Percentiles rank a stretch among this genome's conserved stretches.
These are phyloP conservation scores for Clonostachys chloroleuca DNA, from an alignment of 2,329 filamentous ascomycete genomes.

Conservation along the genomic window DNA sequence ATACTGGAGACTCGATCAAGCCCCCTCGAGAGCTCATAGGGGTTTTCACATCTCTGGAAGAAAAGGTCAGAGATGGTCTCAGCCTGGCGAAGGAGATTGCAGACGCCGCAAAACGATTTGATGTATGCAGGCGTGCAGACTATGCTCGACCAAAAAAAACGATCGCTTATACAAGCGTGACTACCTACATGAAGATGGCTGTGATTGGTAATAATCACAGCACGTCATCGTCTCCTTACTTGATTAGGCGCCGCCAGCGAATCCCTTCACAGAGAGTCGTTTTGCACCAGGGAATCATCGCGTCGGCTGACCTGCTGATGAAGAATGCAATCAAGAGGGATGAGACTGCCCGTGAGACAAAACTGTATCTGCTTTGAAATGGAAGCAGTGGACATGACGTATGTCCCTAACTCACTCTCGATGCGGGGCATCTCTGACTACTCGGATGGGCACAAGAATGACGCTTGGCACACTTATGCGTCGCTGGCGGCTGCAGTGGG, in stretches of 20 bases:
- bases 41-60: too few species aligned
- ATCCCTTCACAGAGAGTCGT: too few species aligned
- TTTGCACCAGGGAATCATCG: background rate
- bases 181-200: too few species aligned
- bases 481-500: conserved; percentile 19
- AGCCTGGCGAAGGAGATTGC: too few species aligned
- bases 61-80: too few species aligned
- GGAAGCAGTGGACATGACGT: conserved; percentile 2
- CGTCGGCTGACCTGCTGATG: background rate
- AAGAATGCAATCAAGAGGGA: background rate
- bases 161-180: too few species aligned
- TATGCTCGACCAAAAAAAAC: too few species aligned
- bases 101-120: too few species aligned
- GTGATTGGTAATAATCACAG: too few species aligned
- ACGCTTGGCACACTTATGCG: conserved; percentile 25
- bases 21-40: background rate
- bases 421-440: conserved; percentile 29
- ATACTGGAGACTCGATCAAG: background rate
- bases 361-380: conserved; percentile 11
- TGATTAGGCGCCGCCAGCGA: too few species aligned
- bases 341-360: background rate
- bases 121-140: too few species aligned
- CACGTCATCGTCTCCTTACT: too few species aligned
- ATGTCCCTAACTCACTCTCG: conserved; percentile 19
- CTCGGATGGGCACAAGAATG: conserved; percentile 26